These are phyloP conservation scores for Alternaria longipes DNA, from an alignment of 2,329 filamentous ascomycete genomes.

Conservation along the genomic window DNA sequence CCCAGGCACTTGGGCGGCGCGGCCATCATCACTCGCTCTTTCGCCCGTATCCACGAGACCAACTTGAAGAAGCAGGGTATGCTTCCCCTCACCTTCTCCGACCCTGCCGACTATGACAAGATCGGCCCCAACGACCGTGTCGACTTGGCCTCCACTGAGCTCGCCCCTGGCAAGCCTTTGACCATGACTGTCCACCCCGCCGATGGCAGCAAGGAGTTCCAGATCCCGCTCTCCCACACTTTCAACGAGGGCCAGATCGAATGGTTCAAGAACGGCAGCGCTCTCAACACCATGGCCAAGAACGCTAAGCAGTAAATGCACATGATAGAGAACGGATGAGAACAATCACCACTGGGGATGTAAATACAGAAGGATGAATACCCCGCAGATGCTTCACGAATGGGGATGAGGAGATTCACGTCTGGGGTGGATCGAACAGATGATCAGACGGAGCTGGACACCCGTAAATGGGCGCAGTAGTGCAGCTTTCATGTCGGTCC, in stretches of 20 bases:
- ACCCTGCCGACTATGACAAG: conserved; percentile 98
- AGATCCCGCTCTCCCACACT: conserved; percentile 88
- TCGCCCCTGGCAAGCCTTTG: conserved; percentile 91
- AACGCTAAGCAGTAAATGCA: conserved; percentile 38
- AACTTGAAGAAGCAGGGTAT: conserved; percentile 99
- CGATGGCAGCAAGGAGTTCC: conserved; percentile 77
- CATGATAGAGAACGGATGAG: conserved; percentile 13
- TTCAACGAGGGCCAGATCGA: conserved; percentile 98
- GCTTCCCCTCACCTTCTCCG: conserved; percentile 94
- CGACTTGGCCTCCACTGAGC: conserved; percentile 86
- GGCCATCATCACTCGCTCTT: conserved; percentile 93
- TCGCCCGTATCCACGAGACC: conserved; percentile 99
- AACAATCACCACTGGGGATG: conserved; percentile 41
- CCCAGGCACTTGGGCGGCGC: conserved; percentile 96
- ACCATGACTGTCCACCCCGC: conserved; percentile 92
- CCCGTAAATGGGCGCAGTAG: conserved; percentile 28
- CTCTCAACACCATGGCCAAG: conserved; percentile 99
- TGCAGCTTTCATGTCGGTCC: conserved; percentile 39
- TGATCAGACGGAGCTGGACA: conserved; percentile 29
- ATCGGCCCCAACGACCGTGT: conserved; percentile 93
- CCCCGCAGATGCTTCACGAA: conserved; percentile 32
- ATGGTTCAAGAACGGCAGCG: conserved; percentile 99
- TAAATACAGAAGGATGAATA: conserved; percentile 41
- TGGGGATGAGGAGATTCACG: conserved; percentile 22
- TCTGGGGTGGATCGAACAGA: conserved; percentile 33